Conservation (phyloP, 2,329 filamentous ascomycete genomes). For the Plenodomus tracheiphilus region DNA sequence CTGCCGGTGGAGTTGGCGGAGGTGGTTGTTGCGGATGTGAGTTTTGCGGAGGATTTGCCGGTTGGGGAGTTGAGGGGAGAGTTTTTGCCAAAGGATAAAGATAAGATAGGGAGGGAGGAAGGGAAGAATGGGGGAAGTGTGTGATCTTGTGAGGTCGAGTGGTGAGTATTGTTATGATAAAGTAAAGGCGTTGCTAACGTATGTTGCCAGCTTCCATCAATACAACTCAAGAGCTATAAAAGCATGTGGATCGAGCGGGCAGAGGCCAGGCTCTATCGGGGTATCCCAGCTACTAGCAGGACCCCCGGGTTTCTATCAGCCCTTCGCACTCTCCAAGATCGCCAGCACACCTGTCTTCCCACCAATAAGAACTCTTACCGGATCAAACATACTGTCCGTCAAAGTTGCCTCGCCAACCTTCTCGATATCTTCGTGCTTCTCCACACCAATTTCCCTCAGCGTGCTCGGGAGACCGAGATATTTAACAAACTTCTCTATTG, state of each 20-base stretch:
- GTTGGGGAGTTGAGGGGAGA: constrained; percentile 4
- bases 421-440: constrained; percentile 17
- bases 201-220: neutral
- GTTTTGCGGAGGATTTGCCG: constrained; percentile 7
- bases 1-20: constrained; percentile 14
- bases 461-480: constrained; percentile 19
- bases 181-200: too few species aligned
- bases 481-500: constrained; percentile 22
- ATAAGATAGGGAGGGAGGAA: neutral
- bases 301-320: neutral
- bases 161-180: neutral
- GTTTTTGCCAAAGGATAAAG: constrained; percentile 2
- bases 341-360: constrained; percentile 14
- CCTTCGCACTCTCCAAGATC: constrained; percentile 12
- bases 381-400: constrained; percentile 20
- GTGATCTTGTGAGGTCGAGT: too few species aligned
- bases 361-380: constrained; percentile 3
- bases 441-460: constrained; percentile 22
- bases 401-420: constrained; percentile 27
- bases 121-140: too few species aligned
- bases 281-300: neutral
- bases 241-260: neutral
- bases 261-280: too few species aligned
- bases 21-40: constrained; percentile 12
- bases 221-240: neutral